Conservation (phyloP, 306 rosid species). For the Glycine latifolia region DNA sequence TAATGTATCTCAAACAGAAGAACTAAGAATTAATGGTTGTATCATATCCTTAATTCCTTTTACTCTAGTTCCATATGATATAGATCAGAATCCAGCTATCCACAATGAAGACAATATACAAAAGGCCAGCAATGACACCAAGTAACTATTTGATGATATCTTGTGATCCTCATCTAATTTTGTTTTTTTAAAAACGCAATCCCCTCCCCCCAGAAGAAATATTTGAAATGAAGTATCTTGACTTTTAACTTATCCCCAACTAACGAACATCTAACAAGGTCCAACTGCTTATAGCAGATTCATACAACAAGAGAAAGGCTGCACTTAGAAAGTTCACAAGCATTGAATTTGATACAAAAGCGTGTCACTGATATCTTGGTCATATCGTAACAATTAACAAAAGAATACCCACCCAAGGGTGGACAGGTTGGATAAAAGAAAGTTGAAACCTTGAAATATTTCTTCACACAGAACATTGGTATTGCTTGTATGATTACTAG, state of each 20-base stretch:
- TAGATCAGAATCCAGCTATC: no score
- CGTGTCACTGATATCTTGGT: not conserved
- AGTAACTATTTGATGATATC: constrained; percentile 12
- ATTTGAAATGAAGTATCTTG: not conserved
- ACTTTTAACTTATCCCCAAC: not conserved
- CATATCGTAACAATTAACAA: not conserved
- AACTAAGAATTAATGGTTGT: constrained; percentile 17
- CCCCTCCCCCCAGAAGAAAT: not conserved
- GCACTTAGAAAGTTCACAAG: not conserved
- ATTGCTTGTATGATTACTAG: not conserved
- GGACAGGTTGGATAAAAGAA: not conserved
- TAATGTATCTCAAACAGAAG: constrained; percentile 12
- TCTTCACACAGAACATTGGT: constrained; percentile 1
- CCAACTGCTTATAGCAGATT: not conserved
- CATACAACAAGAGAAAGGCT: not conserved
- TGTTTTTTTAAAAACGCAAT: not conserved
- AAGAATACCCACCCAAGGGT: not conserved
- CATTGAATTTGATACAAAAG: constrained; percentile 10
- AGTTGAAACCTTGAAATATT: not conserved
- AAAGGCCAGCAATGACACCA: not conserved
- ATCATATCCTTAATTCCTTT: not conserved
- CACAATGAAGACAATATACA: no score
- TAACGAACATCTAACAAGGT: not conserved
- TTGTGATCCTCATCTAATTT: not conserved
- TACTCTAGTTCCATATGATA: no score